phyloP scores from a whole-genome alignment of 139 green algal genomes.

The Chlamydomonas incerta region DNA sequence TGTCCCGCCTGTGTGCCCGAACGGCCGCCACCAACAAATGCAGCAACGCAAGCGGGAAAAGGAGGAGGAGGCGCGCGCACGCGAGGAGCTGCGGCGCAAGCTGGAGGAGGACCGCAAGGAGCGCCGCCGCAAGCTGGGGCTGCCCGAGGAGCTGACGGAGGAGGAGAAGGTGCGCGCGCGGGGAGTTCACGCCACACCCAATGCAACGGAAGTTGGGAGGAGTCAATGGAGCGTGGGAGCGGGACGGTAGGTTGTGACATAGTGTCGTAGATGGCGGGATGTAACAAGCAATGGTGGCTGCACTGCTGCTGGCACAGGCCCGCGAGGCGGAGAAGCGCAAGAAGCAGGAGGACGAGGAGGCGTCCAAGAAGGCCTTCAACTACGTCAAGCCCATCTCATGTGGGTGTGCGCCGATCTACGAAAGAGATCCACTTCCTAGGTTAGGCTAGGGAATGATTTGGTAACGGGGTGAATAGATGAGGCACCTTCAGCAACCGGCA shows the following conservation, averaged over 20 bases:
- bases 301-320: conserved; percentile 2
- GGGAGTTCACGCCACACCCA: no score
- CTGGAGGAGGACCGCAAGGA: conserved; percentile 91
- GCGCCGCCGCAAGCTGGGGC: conserved; percentile 83
- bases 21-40: no score
- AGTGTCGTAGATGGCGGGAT: no score
- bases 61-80: conserved; percentile 76
- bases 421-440: no score
- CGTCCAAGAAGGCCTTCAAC: conserved; percentile 53
- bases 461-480: no score
- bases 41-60: conserved; percentile 63
- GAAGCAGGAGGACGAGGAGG: conserved; percentile 60
- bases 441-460: no score
- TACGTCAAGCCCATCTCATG: conserved; percentile 78
- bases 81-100: conserved; percentile 83
- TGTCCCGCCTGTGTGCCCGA: no score
- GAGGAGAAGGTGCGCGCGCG: conserved; percentile 82
- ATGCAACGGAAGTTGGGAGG: no score
- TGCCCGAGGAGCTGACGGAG: conserved; percentile 91
- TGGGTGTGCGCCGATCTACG: conserved; percentile 32
- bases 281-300: not conserved
- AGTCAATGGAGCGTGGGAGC: no score
- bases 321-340: conserved; percentile 48
- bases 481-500: no score
- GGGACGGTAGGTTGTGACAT: no score